Evolutionary conservation across 768 basidiomycete species (phyloP).

Genomic region (Suillus decipiens): DNA sequence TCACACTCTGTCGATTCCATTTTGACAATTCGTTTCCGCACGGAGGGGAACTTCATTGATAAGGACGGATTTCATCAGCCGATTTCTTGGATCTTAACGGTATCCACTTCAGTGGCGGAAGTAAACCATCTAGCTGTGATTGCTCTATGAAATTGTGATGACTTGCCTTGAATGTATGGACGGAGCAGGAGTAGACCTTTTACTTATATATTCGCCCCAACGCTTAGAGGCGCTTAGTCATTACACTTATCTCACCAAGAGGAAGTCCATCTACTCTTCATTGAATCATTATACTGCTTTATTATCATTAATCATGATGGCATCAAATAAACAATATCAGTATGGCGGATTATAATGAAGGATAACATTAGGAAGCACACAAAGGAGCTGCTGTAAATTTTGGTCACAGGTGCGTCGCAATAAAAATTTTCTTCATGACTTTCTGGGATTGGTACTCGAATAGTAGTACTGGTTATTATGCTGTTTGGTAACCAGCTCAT

Average conservation of each 20-base stretch:
- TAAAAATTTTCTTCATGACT: constrained; percentile 13
- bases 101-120: background rate
- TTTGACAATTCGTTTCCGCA: background rate
- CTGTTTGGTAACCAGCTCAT: background rate
- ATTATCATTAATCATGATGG: constrained; percentile 33
- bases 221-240: background rate
- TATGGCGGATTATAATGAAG: constrained; percentile 85
- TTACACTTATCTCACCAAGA: no score
- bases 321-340: constrained; percentile 63
- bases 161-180: background rate
- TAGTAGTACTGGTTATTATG: background rate
- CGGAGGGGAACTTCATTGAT: background rate
- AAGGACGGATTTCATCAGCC: background rate
- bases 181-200: no score
- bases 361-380: constrained; percentile 69
- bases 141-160: background rate
- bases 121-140: background rate
- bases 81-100: background rate
- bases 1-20: background rate
- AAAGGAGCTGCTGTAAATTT: constrained; percentile 61
- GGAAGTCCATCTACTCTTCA: no score
- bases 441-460: background rate
- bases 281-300: background rate
- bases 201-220: no score
- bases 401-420: constrained; percentile 52